Percentiles rank a stretch among this genome's conserved stretches.
These are phyloP conservation scores for Guadua angustifolia DNA, from an alignment of 176 grass and related monocot species.

Conservation along the genomic window DNA sequence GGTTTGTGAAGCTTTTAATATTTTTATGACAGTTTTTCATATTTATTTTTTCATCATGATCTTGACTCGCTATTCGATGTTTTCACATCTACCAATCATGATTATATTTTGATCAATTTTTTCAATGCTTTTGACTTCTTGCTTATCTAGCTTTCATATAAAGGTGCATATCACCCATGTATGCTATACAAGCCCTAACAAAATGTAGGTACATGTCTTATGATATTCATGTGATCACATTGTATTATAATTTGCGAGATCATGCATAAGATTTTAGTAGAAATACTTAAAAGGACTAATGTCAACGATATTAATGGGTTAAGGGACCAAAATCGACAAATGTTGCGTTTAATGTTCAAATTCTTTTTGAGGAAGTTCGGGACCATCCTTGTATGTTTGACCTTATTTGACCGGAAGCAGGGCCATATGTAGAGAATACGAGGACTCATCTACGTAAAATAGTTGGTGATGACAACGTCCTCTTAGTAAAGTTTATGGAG, in stretches of 20 bases:
- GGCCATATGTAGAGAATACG: conserved; percentile 64
- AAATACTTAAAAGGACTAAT: background rate
- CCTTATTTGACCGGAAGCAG: conserved; percentile 50
- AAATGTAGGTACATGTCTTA: conserved; percentile 19
- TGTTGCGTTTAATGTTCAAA: background rate
- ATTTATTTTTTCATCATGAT: background rate
- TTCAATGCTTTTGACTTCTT: background rate
- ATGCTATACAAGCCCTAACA: conserved; percentile 9
- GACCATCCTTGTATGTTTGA: background rate
- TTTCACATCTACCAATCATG: background rate
- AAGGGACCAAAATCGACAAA: conserved; percentile 14
- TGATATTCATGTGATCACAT: background rate
- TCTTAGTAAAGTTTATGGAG: conserved; percentile 70
- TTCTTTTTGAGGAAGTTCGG: conserved; percentile 18
- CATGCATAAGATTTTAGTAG: background rate
- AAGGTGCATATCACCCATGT: background rate
- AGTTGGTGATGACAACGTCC: conserved; percentile 84
- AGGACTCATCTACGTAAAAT: conserved; percentile 72
- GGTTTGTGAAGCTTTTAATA: conserved; percentile 40
- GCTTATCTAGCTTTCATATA: background rate
- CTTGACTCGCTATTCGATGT: conserved; percentile 12
- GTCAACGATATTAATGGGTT: background rate
- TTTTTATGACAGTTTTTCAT: background rate
- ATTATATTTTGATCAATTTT: background rate
- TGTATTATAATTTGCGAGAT: background rate